phyloP scores from a whole-genome alignment of 108 stramenopile species.

The Phaeodactylum tricornutum region DNA sequence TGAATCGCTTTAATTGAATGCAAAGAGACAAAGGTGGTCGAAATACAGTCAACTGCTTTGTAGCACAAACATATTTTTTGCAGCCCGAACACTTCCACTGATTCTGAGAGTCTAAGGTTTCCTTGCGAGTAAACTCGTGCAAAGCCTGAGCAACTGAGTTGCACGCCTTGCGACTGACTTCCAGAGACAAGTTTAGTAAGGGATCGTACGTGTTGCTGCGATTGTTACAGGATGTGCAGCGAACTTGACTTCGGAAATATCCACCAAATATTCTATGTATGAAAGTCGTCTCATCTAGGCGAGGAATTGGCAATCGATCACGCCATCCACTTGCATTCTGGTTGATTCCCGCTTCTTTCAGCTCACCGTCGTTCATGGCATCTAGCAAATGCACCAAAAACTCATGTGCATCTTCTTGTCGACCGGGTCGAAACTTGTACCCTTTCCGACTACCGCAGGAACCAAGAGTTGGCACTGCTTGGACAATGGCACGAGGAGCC shows the following conservation, averaged over 20 bases:
- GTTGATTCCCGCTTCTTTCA: constrained; percentile 69
- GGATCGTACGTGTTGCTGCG: constrained; percentile 89
- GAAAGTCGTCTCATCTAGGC: constrained; percentile 87
- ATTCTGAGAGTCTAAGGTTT: constrained; percentile 82
- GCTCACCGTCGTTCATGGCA: constrained; percentile 79
- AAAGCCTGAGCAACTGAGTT: constrained; percentile 60
- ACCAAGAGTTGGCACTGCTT: constrained; percentile 46
- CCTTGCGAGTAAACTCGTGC: constrained; percentile 64
- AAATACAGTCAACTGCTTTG: constrained; percentile 70
- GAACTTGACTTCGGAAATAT: constrained; percentile 78
- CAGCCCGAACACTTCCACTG: constrained; percentile 89
- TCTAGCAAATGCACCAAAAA: constrained; percentile 91
- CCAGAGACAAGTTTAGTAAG: constrained; percentile 91
- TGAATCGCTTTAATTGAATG: constrained; percentile 93
- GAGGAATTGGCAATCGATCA: constrained; percentile 55
- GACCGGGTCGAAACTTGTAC: constrained; percentile 79
- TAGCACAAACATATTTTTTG: constrained; percentile 63
- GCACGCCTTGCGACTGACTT: constrained; percentile 71
- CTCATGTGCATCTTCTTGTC: constrained; percentile 98
- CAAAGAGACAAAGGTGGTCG: constrained; percentile 84
- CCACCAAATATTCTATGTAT: constrained; percentile 92
- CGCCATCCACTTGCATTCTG: constrained; percentile 69
- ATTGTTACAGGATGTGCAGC: constrained; percentile 77
- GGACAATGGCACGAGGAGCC: constrained; percentile 60
- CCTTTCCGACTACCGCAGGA: constrained; percentile 36